Conservation (phyloP, 192 early-diverging fungal genomes). For the Backusella psychrophila region DNA sequence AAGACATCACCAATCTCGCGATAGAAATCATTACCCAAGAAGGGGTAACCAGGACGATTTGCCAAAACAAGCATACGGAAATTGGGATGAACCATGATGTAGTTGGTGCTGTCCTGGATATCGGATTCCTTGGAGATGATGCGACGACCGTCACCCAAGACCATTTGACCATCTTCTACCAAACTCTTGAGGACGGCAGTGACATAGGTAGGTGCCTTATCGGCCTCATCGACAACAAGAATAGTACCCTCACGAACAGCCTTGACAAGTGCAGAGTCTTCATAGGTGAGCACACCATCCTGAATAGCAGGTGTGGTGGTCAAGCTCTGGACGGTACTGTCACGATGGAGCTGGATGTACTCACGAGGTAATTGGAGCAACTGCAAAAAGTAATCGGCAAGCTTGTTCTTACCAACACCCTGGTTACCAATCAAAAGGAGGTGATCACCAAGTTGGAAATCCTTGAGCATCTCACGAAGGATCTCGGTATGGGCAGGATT, state of each 20-base stretch:
- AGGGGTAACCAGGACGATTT: slow-evolving; percentile 77
- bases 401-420: slow-evolving; percentile 65
- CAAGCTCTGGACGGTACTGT: slow-evolving; percentile 76
- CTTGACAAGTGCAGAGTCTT: slow-evolving; percentile 65
- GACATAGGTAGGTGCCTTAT: slow-evolving; percentile 80
- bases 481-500: slow-evolving; percentile 72
- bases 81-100: slow-evolving; percentile 57
- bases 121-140: slow-evolving; percentile 52
- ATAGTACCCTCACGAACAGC: slow-evolving; percentile 53
- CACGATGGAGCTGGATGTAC: slow-evolving; percentile 80
- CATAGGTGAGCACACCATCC: slow-evolving; percentile 65
- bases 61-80: slow-evolving; percentile 86
- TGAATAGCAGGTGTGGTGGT: slow-evolving; percentile 70
- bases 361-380: slow-evolving; percentile 67
- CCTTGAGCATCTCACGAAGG: slow-evolving; percentile 75
- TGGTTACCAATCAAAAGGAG: slow-evolving; percentile 83
- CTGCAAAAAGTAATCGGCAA: slow-evolving; percentile 71
- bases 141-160: slow-evolving; percentile 70
- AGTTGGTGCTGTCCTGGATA: slow-evolving; percentile 38
- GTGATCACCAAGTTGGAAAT: slow-evolving; percentile 78
- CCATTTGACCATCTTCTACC: slow-evolving; percentile 78
- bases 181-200: slow-evolving; percentile 73
- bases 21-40: slow-evolving; percentile 84
- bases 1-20: slow-evolving; percentile 79
- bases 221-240: slow-evolving; percentile 79